A percentile compares a stretch with the other conserved stretches of the same genome.
These are phyloP conservation scores for Castanospermum australe DNA, from an alignment of 306 rosid genomes.

Conservation along the genomic window DNA sequence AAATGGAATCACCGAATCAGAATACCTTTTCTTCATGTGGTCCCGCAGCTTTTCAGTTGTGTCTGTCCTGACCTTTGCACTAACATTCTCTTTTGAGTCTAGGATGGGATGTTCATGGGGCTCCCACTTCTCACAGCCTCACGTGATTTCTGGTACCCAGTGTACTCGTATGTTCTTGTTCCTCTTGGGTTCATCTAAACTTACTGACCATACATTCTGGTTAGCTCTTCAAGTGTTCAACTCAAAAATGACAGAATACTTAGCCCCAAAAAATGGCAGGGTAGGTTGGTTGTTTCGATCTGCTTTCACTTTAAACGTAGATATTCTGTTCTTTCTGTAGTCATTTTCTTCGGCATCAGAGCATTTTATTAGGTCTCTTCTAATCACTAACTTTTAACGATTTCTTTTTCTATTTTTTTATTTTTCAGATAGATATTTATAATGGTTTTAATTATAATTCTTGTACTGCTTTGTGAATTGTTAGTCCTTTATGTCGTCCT, in stretches of 20 bases:
- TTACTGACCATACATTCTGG: background rate
- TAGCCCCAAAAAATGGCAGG: no score
- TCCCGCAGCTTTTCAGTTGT: conserved; percentile 33
- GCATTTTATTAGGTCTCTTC: background rate
- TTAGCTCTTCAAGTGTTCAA: background rate
- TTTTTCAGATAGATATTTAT: background rate
- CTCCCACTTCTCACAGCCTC: conserved; percentile 1
- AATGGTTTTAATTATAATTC: background rate
- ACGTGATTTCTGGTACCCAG: conserved; percentile 16
- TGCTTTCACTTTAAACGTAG: conserved; percentile 16
- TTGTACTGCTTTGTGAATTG: background rate
- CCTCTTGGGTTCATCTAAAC: background rate
- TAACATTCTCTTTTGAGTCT: conserved; percentile 42
- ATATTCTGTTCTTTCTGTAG: conserved; percentile 15
- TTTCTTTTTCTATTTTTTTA: no score
- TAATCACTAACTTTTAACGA: background rate
- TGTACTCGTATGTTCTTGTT: conserved; percentile 21
- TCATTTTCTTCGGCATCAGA: background rate
- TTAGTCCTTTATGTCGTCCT: background rate
- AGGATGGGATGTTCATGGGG: background rate
- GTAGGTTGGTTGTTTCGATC: conserved; percentile 1
- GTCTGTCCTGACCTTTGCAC: conserved; percentile 36
- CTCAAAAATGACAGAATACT: background rate
- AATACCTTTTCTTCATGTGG: conserved; percentile 38
- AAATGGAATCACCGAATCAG: conserved; percentile 55